Evolutionary conservation across 805 yeast species (phyloP), one percentile per base, ranked within the genome.

Genomic region (Lipomyces oligophaga): DNA sequence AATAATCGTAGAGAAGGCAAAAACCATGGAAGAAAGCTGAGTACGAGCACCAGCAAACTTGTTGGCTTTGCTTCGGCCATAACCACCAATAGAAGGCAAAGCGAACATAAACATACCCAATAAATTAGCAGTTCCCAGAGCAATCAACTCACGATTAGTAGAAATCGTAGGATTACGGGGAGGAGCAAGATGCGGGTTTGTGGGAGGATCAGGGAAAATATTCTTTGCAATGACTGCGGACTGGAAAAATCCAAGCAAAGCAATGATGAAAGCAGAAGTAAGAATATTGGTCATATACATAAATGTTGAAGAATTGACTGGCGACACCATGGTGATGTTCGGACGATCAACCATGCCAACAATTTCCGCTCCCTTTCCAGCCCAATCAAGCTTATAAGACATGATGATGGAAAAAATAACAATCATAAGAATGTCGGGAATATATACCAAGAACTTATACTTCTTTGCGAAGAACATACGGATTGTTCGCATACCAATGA

Each of bases 71-170:
- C 95, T 83, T 59, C 97, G 75, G 1, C 96, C 97, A 61, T 89
- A 90, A 0, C 97, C 97, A 7, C 97, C 98, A 72, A 89, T 89
- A 0, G 95, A 79, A 0, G 98, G 97, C 13, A 90, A 68, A 0
- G 88, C 83, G 26, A 76, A 68, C 44, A 75, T 66, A 26, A 70
- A 46, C 2, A 86, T 75, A 0, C 81, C 80, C 0, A 75, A 66
- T 1, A 87, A 49, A 57, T 89, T 90, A 45, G 83, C 78, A 11
- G 76, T 66, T 1, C 98, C 97, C 25, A 90, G 69, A 0, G 97
- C 97, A 3, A 93, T 89, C 34, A 90, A 68, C 63, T 90, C 98
- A 50, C 97, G 76, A 64, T 93, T 89, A 15, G 94, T 78, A 0
- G 95, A 85, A 8, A 88, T 60, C n/a, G 49, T 77, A 0, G 86